phyloP scores from a whole-genome alignment of 768 basidiomycete genomes.

The Lyophyllum atratum region DNA sequence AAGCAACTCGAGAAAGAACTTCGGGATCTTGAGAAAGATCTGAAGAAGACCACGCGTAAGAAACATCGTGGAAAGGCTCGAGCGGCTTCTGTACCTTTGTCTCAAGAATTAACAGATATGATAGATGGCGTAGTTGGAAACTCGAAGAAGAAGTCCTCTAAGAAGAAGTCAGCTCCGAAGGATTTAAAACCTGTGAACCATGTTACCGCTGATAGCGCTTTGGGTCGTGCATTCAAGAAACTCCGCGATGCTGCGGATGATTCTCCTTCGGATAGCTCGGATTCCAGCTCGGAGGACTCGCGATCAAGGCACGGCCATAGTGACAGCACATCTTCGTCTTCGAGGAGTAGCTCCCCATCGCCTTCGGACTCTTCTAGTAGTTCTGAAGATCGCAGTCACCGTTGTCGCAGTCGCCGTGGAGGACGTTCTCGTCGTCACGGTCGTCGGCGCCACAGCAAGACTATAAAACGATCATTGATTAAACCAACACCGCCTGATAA shows the following conservation, averaged over 20 bases:
- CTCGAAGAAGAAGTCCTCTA: background rate
- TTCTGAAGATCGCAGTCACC: too few relatives aligned
- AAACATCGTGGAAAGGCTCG: background rate
- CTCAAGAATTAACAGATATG: background rate
- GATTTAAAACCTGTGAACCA: background rate
- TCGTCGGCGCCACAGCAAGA: background rate
- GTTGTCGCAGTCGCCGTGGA: background rate
- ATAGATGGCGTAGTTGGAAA: background rate
- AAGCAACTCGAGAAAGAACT: background rate
- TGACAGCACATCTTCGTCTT: background rate
- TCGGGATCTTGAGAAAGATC: background rate
- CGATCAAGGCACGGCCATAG: background rate
- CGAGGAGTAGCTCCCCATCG: background rate
- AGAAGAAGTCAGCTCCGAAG: background rate
- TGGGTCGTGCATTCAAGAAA: background rate
- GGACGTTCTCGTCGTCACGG: background rate
- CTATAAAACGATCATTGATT: constrained; percentile 7
- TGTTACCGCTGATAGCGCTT: background rate
- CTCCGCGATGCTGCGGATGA: background rate
- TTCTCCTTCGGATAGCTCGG: background rate
- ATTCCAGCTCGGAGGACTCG: background rate
- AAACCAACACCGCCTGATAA: constrained; percentile 18
- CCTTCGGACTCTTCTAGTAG: background rate
- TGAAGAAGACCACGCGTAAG: background rate
- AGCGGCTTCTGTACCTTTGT: background rate